Evolutionary conservation across 2,329 filamentous ascomycete species (phyloP).

Genomic region (Fusarium praegraminearum): DNA sequence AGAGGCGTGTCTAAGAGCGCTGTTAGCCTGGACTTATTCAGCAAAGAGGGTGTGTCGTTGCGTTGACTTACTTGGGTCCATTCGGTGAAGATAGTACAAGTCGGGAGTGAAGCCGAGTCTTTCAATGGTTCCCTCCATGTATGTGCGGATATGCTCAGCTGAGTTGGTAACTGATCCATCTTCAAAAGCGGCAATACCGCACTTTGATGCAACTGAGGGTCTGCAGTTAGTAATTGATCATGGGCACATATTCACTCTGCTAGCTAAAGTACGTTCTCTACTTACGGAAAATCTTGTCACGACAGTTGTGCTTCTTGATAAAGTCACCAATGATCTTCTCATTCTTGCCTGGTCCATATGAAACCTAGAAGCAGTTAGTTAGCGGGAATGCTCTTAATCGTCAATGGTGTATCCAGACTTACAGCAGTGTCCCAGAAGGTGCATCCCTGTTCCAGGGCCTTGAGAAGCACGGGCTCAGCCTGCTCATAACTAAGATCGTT

Average conservation of each 20-base stretch:
- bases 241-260: no score
- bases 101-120: background rate
- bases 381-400: no score
- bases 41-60: background rate
- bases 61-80: background rate
- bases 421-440: background rate
- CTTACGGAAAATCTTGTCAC: background rate
- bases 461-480: background rate
- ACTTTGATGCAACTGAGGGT: background rate
- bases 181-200: background rate
- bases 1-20: background rate
- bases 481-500: background rate
- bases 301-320: background rate
- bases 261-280: background rate
- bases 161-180: background rate
- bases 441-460: background rate
- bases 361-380: background rate
- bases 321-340: background rate
- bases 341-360: background rate
- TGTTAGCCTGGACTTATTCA: background rate
- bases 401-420: background rate
- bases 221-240: background rate
- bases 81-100: background rate
- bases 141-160: background rate
- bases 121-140: background rate